Percentiles rank a stretch among this genome's conserved stretches.
Evolutionary conservation across 2,329 filamentous ascomycete genomes (phyloP).

Genomic region (Fusarium austroafricanum): DNA sequence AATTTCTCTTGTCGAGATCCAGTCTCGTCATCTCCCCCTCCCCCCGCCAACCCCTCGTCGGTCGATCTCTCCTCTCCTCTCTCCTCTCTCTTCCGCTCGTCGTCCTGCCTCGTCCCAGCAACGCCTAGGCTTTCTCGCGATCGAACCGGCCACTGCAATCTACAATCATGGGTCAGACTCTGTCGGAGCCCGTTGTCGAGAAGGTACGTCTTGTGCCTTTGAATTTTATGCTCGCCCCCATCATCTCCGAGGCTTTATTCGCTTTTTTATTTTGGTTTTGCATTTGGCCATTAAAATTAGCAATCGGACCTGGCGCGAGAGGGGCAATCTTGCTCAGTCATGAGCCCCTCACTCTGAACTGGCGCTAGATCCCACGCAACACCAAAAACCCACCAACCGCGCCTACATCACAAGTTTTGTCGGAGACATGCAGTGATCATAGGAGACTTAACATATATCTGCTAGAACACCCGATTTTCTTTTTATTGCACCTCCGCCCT

Average conservation of each 20-base stretch:
- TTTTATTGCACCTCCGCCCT: neutral
- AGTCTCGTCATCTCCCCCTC: conserved; percentile 29
- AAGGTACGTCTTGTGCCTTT: conserved; percentile 73
- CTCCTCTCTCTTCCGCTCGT: conserved; percentile 28
- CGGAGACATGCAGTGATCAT: neutral
- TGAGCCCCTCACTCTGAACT: conserved; percentile 41
- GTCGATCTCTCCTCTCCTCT: conserved; percentile 36
- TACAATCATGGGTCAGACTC: conserved; percentile 91
- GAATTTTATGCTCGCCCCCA: conserved; percentile 3
- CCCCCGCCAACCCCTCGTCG: conserved; percentile 36
- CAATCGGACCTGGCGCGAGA: conserved; percentile 29
- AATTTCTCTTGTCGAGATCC: conserved; percentile 26
- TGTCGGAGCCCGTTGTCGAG: conserved; percentile 98
- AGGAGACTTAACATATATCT: neutral
- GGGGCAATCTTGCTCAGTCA: conserved; percentile 39
- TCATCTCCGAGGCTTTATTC: conserved; percentile 6
- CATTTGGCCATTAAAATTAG: conserved; percentile 23
- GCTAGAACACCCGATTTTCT: neutral
- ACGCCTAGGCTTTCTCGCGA: conserved; percentile 44
- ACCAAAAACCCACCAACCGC: conserved; percentile 12
- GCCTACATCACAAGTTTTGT: conserved; percentile 21
- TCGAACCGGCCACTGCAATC: conserved; percentile 39
- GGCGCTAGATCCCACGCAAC: conserved; percentile 17
- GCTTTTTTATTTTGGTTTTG: conserved; percentile 5
- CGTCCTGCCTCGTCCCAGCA: conserved; percentile 33